Base-by-base conservation (phyloP, 495 filamentous ascomycete species). In the Aspergillus indologenus region DNA sequence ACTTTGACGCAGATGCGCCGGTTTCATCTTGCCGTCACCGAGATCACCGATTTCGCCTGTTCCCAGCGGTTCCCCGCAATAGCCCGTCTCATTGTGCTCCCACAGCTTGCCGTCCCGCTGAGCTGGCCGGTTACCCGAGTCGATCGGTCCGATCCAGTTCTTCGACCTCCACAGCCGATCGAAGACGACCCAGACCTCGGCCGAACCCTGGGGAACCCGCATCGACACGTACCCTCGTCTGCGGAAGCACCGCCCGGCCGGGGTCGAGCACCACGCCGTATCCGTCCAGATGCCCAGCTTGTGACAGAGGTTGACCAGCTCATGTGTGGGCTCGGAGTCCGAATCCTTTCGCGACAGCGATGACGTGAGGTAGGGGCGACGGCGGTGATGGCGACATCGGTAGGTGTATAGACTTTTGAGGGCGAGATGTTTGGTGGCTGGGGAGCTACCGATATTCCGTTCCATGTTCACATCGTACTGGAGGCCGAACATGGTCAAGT, bases 111-210 rank as follows among this genome's bases (percentile, higher is more conserved):
- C 82, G 64, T 79, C 78, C 21, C 57, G 60, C 44, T 59, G 65
- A n/a, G 48, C 50, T 9, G 65, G 45, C 52, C 64, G 53, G 54
- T 48, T 29, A 15, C 50, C 14, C 24, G 58, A 57, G 17, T 74
- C 71, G 17, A 70, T 61, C 3, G 74, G 76, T 6, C 83, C 83
- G 49, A 86, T 77, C 68, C 81, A 81, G 57, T 86, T 86, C 57
- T 79, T 78, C 19, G 79, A 84, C 47, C 83, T 67, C 83, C 83
- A 86, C 50, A 85, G 69, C 55, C 83, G 73, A 69, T 86, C 83
- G 62, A 84, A 85, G 4, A 84, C 81, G n/a, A 85, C 83, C 82
- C 82, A 85, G 6, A 85, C 83, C 58, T 85, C 83, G 4, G 75
- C 71, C 1, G 75, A 77, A 17, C 79, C 81, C 50, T 79, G 75